Conservation (phyloP, 768 basidiomycete genomes). For the Lactarius quietus region DNA sequence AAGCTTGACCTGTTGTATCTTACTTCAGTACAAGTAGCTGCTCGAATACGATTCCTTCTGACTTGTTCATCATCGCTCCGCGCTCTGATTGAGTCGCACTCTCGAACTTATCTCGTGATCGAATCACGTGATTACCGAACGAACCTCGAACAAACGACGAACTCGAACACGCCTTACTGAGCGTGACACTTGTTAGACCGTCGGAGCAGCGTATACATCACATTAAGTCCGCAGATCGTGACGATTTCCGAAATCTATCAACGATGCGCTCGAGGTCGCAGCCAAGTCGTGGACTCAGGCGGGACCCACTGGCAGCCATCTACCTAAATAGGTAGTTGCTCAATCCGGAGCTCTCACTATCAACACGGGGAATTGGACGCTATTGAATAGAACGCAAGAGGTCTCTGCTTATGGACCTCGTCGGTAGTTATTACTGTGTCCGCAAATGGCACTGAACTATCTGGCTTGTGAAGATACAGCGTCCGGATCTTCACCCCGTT, state of each 20-base stretch:
- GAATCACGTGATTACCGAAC: no score
- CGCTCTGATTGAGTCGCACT: no score
- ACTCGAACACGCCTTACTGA: no score
- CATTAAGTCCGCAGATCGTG: slow-evolving; percentile 29
- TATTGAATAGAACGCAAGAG: slow-evolving; percentile 19
- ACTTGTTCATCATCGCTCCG: no score
- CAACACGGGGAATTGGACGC: background rate
- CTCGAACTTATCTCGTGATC: no score
- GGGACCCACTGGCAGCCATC: background rate
- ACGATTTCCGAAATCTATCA: slow-evolving; percentile 31
- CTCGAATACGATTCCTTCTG: no score
- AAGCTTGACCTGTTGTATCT: no score
- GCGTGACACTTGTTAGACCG: no score
- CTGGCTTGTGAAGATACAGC: slow-evolving; percentile 33
- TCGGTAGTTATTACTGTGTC: slow-evolving; percentile 31
- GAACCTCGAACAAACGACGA: no score
- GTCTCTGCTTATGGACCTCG: slow-evolving; percentile 27
- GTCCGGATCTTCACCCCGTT: slow-evolving; percentile 4
- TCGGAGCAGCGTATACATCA: slow-evolving; percentile 28
- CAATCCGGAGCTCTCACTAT: slow-evolving; percentile 25
- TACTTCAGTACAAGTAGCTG: no score
- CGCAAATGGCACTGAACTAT: slow-evolving; percentile 25
- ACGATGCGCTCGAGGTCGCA: background rate
- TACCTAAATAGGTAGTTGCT: slow-evolving; percentile 25
- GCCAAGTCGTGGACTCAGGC: background rate